Percentiles rank a stretch among this genome's conserved stretches.
Conservation (phyloP, 2,329 filamentous ascomycete genomes). For the Cladosporium sphaerospermum region DNA sequence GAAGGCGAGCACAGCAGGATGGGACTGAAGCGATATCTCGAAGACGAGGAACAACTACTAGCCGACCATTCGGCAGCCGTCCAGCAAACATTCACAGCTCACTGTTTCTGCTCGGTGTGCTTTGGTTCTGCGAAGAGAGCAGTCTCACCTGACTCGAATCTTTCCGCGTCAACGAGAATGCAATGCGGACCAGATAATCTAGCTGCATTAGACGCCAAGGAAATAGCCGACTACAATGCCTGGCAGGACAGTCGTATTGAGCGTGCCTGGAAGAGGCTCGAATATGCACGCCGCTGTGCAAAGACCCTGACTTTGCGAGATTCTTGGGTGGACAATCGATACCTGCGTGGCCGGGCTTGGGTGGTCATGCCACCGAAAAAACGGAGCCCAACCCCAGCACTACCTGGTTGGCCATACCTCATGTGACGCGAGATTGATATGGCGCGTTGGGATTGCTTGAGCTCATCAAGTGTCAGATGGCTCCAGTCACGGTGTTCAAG, state of each 20-base stretch:
- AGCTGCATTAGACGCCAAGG: not conserved
- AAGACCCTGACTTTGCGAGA: not conserved
- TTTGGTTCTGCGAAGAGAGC: not conserved
- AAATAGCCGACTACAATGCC: not conserved
- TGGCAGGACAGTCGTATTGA: not conserved
- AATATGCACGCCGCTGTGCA: slow-evolving; percentile 2
- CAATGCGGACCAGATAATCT: not conserved
- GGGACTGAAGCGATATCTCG: not conserved
- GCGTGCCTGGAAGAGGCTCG: not conserved
- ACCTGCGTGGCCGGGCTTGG: slow-evolving; percentile 1
- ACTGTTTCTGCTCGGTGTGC: slow-evolving; percentile 1
- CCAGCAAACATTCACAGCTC: not conserved
- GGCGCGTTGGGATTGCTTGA: not conserved
- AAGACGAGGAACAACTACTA: not conserved
- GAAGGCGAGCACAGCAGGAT: slow-evolving; percentile 1
- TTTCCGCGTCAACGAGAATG: too few species aligned
- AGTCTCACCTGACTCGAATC: too few species aligned
- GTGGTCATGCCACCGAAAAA: not conserved
- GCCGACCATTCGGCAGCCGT: not conserved
- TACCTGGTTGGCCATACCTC: not conserved
- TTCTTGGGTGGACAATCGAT: slow-evolving; percentile 1
- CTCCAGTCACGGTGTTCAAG: too few species aligned
- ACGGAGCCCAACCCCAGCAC: not conserved
- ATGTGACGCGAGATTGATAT: slow-evolving; percentile 1
- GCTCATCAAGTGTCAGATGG: too few species aligned